Evolutionary conservation across 345 rosid species (phyloP), one percentile per base, ranked within the genome.

Genomic region (Salix caprea): DNA sequence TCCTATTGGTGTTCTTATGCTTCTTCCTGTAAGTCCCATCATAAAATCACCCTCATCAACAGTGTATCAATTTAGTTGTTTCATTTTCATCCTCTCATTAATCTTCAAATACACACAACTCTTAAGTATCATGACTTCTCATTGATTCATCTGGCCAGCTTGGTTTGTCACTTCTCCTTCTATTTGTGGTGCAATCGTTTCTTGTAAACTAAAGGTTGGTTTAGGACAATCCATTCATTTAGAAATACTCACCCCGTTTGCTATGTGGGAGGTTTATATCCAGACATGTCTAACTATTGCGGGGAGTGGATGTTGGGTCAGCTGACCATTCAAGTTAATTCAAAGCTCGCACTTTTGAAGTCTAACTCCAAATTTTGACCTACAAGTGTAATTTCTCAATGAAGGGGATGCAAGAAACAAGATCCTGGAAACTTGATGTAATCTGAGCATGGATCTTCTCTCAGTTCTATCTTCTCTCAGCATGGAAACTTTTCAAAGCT

Each of bases 1-100:
- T 74, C 99, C 97, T 28, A 93, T 96, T 75, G 93, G 99, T 48
- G 64, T 96, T 73, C 85, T 93, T 75, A 96, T 96, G 99, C 96
- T 96, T 83, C 98, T 96, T 81, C 98, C 99, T 34, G 98, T 96
- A 81, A 91, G 97, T 88, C 60, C 58, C 81, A 67, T 46, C 50
- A 15, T 69, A 18, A 21, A 64, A 44, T 40, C 19, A 9, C 44
- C 26, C 44, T 28, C 18, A n/a, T 44, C 42, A 30, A 21, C 10
- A 15, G n/a, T 30, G 15, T 44, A 48, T 69, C 40, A 62, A 2
- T 73, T 23, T 46, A 73, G 69, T 7, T 71, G 23, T 52, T 42
- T 64, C 23, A 21, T 32, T 8, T 48, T 15, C 28, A 24, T 56
- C 48, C 42, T 76, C 18, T 42, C 39, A 16, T n/a, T 14, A 28